Evolutionary conservation across 169 alveolate genomes (phyloP).

Genomic region (Eimeria tenella): DNA sequence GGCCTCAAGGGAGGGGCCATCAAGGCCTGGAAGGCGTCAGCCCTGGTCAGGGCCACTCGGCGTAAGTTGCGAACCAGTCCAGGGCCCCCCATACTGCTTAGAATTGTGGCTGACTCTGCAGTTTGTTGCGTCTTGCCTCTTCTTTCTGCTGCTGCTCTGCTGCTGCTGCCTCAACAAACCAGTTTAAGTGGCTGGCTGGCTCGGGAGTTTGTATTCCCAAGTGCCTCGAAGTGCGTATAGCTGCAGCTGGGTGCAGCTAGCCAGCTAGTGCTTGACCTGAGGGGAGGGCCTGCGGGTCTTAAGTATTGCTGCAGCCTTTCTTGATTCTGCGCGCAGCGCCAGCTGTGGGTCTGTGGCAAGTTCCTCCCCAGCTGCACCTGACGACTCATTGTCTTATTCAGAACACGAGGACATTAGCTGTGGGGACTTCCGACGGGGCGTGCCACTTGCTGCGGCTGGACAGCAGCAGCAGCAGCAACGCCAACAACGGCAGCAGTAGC

Average conservation of each 20-base stretch:
- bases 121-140: neutral
- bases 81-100: too few relatives aligned
- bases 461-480: conserved; percentile 58
- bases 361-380: conserved; percentile 33
- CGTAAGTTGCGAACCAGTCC: neutral
- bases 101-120: neutral
- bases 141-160: neutral
- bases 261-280: too few relatives aligned
- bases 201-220: neutral
- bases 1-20: neutral
- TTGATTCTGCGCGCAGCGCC: conserved; percentile 43
- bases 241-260: too few relatives aligned
- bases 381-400: conserved; percentile 26
- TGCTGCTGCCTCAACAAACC: neutral
- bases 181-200: neutral
- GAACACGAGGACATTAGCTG: conserved; percentile 34
- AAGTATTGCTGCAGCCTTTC: neutral
- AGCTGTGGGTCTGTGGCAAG: conserved; percentile 31
- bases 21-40: conserved; percentile 9
- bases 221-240: too few relatives aligned
- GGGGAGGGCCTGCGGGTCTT: too few relatives aligned
- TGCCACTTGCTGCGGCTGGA: conserved; percentile 58
- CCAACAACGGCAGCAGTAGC: neutral
- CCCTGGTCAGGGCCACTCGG: neutral
- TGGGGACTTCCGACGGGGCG: conserved; percentile 72